Evolutionary conservation across 768 basidiomycete genomes (phyloP).

Genomic region (Russula sp.): DNA sequence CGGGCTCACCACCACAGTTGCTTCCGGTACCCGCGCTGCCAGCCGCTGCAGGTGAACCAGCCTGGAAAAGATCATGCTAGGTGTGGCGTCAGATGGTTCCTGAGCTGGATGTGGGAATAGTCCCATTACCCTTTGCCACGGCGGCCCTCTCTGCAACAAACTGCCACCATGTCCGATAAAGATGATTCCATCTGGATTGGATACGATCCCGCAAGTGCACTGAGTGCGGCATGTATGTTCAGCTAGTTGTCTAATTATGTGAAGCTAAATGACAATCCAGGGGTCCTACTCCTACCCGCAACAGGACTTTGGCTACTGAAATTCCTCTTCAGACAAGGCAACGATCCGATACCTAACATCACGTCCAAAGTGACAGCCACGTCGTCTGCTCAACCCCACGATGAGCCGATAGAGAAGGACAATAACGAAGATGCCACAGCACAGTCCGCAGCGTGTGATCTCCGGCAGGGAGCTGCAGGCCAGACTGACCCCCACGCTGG

Average conservation of each 20-base stretch:
- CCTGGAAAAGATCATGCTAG: too few species aligned
- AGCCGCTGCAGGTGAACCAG: too few species aligned
- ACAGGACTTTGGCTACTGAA: slow-evolving; percentile 89
- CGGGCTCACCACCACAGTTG: too few species aligned
- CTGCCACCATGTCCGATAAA: slow-evolving; percentile 44
- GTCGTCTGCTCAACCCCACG: slow-evolving; percentile 19
- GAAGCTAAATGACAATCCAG: slow-evolving; percentile 33
- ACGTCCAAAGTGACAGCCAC: slow-evolving; percentile 28
- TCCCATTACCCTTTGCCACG: too few species aligned
- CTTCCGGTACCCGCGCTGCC: too few species aligned
- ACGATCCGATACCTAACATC: slow-evolving; percentile 60
- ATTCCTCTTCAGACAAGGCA: slow-evolving; percentile 74
- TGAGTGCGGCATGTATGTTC: slow-evolving; percentile 78
- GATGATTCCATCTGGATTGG: slow-evolving; percentile 80
- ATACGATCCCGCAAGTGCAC: slow-evolving; percentile 72
- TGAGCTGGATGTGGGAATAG: too few species aligned
- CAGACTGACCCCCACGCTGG: slow-evolving; percentile 27
- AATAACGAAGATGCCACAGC: slow-evolving; percentile 72
- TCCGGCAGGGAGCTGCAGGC: slow-evolving; percentile 33
- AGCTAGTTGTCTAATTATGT: neutral
- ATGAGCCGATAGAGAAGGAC: slow-evolving; percentile 45
- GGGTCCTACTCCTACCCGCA: slow-evolving; percentile 84
- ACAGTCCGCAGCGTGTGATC: slow-evolving; percentile 41
- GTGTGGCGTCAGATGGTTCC: too few species aligned
- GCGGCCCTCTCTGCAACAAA: too few species aligned